phyloP scores from a whole-genome alignment of 108 stramenopile genomes.

The Discostella pseudostelligera region DNA sequence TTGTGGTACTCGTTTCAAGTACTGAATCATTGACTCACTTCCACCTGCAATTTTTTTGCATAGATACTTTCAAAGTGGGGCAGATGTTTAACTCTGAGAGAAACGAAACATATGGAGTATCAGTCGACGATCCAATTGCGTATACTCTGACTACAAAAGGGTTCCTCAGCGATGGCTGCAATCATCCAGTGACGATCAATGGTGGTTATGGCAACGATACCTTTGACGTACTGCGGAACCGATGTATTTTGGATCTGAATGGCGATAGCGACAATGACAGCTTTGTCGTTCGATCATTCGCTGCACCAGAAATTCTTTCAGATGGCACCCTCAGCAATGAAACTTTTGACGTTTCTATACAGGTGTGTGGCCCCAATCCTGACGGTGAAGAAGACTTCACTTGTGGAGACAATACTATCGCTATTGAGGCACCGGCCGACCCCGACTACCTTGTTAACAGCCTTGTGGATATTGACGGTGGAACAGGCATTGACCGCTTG shows the following conservation, averaged over 20 bases:
- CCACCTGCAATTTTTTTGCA: neutral
- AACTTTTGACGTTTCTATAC: slow-evolving; percentile 11
- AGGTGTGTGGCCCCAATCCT: neutral
- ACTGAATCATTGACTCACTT: neutral
- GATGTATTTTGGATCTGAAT: slow-evolving; percentile 39
- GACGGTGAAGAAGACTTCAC: neutral
- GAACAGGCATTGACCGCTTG: slow-evolving; percentile 23
- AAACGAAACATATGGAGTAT: slow-evolving; percentile 10
- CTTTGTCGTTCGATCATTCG: slow-evolving; percentile 45
- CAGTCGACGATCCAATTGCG: slow-evolving; percentile 22
- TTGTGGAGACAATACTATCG: slow-evolving; percentile 9
- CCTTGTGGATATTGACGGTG: slow-evolving; percentile 49
- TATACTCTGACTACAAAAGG: slow-evolving; percentile 45
- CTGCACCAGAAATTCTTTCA: slow-evolving; percentile 9
- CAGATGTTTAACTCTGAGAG: slow-evolving; percentile 38
- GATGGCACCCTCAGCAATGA: slow-evolving; percentile 5
- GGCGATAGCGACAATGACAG: slow-evolving; percentile 44
- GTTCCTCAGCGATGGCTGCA: slow-evolving; percentile 36
- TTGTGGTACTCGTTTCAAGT: neutral
- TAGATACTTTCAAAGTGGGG: slow-evolving; percentile 22
- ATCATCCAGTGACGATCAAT: slow-evolving; percentile 32
- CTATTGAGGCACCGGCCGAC: neutral
- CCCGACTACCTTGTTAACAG: slow-evolving; percentile 36
- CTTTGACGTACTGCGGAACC: slow-evolving; percentile 43
- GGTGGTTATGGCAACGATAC: slow-evolving; percentile 37